phyloP scores from a whole-genome alignment of 441 rosid species.

The Adansonia rubrostipa region DNA sequence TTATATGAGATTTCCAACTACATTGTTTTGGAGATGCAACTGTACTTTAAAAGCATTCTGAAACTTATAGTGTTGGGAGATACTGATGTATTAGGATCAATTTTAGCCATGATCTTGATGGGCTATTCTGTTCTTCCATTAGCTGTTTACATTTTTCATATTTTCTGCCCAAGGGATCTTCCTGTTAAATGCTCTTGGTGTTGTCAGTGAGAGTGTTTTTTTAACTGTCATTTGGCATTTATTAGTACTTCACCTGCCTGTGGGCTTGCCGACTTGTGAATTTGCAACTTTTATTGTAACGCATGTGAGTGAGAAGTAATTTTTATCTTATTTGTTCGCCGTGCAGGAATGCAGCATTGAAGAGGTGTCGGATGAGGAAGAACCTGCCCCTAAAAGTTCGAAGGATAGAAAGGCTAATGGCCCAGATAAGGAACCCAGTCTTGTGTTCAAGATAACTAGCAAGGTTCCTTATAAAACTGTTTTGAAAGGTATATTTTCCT shows the following conservation, averaged over 20 bases:
- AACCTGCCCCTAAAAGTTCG: conserved; percentile 59
- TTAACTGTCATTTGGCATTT: neutral
- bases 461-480: conserved; percentile 69
- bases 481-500: conserved; percentile 54
- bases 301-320: neutral
- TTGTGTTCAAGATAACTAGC: conserved; percentile 64
- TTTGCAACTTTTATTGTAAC: neutral
- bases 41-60: neutral
- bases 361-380: conserved; percentile 70
- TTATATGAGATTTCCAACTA: neutral
- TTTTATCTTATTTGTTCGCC: conserved; percentile 1
- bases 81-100: neutral
- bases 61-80: neutral
- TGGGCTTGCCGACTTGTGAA: neutral
- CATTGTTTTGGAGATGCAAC: neutral
- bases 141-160: neutral
- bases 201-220: neutral
- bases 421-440: conserved; percentile 63
- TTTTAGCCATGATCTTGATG: neutral
- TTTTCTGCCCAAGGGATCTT: conserved; percentile 13
- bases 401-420: conserved; percentile 79
- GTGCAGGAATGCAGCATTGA: conserved; percentile 76
- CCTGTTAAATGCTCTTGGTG: neutral
- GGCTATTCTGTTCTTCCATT: neutral
- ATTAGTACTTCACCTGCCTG: neutral